A percentile compares a stretch with the other conserved stretches of the same genome.
Conservation (phyloP, 352 stramenopile species). For the Phytophthora cryptogea region DNA sequence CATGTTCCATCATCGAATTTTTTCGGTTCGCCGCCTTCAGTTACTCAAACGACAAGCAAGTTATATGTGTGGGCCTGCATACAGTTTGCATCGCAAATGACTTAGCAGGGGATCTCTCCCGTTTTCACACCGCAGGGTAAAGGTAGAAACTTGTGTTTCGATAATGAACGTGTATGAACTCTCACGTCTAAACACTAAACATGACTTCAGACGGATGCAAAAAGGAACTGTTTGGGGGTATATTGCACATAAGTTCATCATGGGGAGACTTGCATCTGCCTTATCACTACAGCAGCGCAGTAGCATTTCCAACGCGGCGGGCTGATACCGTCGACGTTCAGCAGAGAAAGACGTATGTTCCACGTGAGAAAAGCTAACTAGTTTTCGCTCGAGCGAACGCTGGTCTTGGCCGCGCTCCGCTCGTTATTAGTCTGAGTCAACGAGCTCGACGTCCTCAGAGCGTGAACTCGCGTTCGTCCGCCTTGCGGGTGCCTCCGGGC, state of each 20-base stretch:
- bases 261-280: background rate
- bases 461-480: conserved; percentile 45
- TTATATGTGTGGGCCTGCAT: too few species aligned
- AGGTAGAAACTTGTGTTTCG: too few species aligned
- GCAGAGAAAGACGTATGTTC: conserved; percentile 3
- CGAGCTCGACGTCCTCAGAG: conserved; percentile 16
- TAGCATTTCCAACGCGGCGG: conserved; percentile 11
- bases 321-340: background rate
- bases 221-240: conserved; percentile 18
- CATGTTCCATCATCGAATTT: too few species aligned
- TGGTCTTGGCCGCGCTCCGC: conserved; percentile 24
- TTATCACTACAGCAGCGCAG: background rate
- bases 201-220: background rate
- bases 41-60: too few species aligned
- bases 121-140: too few species aligned
- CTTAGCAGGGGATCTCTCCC: too few species aligned
- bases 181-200: background rate
- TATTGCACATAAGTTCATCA: conserved; percentile 28
- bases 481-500: conserved; percentile 22
- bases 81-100: too few species aligned
- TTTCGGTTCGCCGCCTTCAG: too few species aligned
- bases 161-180: too few species aligned
- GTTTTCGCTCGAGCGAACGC: conserved; percentile 15
- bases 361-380: conserved; percentile 21
- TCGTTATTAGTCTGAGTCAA: conserved; percentile 28